Conservation (phyloP, 805 yeast species). For the Yarrowia yakushimensis region DNA sequence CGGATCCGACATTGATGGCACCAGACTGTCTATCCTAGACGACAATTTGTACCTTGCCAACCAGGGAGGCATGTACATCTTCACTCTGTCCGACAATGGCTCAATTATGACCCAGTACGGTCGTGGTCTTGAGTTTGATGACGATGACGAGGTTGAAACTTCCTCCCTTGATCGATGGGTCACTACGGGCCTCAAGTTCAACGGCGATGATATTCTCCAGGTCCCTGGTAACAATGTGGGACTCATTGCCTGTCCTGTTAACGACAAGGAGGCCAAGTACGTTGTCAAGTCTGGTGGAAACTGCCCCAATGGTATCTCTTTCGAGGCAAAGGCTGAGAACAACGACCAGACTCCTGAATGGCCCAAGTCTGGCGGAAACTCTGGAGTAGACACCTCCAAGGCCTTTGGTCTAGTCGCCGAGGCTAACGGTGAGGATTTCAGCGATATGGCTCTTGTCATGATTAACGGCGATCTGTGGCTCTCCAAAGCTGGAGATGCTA, state of each 20-base stretch:
- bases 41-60: slow-evolving; percentile 4
- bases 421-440: not conserved
- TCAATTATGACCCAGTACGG: slow-evolving; percentile 2
- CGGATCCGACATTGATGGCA: slow-evolving; percentile 9
- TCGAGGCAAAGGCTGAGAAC: slow-evolving; percentile 17
- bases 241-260: slow-evolving; percentile 18
- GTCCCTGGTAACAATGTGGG: slow-evolving; percentile 3
- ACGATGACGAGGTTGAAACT: slow-evolving; percentile 15
- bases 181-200: not conserved
- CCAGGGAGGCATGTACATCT: slow-evolving; percentile 9
- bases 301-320: not conserved
- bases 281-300: not conserved
- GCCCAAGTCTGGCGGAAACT: slow-evolving; percentile 4
- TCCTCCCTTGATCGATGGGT: not conserved
- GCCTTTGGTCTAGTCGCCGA: not conserved
- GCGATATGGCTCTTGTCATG: slow-evolving; percentile 6
- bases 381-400: slow-evolving; percentile 11
- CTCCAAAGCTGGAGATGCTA: not conserved
- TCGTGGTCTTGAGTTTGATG: slow-evolving; percentile 10
- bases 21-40: not conserved
- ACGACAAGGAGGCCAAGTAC: slow-evolving; percentile 3
- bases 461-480: slow-evolving; percentile 18
- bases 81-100: slow-evolving; percentile 15
- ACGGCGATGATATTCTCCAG: not conserved
- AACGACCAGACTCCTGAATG: not conserved